A percentile compares a stretch with the other conserved stretches of the same genome.
These are phyloP conservation scores for Coniosporium apollinis DNA, from an alignment of 495 filamentous ascomycete species.

Conservation along the genomic window DNA sequence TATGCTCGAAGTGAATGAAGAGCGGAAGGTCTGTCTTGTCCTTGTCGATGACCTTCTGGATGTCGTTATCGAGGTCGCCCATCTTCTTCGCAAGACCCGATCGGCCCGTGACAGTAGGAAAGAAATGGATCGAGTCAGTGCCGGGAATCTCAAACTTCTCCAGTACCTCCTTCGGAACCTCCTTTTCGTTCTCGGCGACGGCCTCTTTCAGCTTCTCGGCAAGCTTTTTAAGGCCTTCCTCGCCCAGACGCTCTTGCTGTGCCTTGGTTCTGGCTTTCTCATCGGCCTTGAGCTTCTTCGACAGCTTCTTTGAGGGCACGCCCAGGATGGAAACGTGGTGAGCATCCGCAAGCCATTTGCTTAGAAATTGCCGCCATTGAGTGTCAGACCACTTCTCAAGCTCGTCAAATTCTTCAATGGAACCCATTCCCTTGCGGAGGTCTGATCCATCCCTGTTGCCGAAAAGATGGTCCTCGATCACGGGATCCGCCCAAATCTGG, in stretches of 20 bases:
- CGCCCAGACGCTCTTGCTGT: slow-evolving; percentile 44
- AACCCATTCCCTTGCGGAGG: slow-evolving; percentile 44
- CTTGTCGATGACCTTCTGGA: slow-evolving; percentile 63
- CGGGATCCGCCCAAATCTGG: slow-evolving; percentile 55
- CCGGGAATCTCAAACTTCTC: slow-evolving; percentile 65
- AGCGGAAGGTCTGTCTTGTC: slow-evolving; percentile 48
- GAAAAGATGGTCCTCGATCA: slow-evolving; percentile 85
- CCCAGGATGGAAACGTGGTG: slow-evolving; percentile 76
- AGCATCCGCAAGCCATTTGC: slow-evolving; percentile 71
- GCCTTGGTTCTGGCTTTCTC: slow-evolving; percentile 41
- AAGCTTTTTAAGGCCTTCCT: slow-evolving; percentile 50
- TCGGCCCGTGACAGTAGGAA: slow-evolving; percentile 70
- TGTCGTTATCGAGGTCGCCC: slow-evolving; percentile 44
- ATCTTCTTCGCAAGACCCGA: slow-evolving; percentile 62
- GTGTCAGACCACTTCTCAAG: slow-evolving; percentile 65
- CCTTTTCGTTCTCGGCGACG: slow-evolving; percentile 65
- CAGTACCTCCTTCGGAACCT: slow-evolving; percentile 61
- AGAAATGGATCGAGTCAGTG: slow-evolving; percentile 82
- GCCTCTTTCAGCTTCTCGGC: slow-evolving; percentile 60
- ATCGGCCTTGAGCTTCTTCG: slow-evolving; percentile 53
- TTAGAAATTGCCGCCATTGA: slow-evolving; percentile 69
- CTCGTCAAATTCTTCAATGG: slow-evolving; percentile 54
- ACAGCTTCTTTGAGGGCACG: slow-evolving; percentile 38
- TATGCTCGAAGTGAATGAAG: slow-evolving; percentile 94
- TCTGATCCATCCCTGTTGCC: slow-evolving; percentile 73